A percentile compares a stretch with the other conserved stretches of the same genome.
These are phyloP conservation scores for Mycena leptocephala DNA, from an alignment of 768 basidiomycete genomes.

Conservation along the genomic window DNA sequence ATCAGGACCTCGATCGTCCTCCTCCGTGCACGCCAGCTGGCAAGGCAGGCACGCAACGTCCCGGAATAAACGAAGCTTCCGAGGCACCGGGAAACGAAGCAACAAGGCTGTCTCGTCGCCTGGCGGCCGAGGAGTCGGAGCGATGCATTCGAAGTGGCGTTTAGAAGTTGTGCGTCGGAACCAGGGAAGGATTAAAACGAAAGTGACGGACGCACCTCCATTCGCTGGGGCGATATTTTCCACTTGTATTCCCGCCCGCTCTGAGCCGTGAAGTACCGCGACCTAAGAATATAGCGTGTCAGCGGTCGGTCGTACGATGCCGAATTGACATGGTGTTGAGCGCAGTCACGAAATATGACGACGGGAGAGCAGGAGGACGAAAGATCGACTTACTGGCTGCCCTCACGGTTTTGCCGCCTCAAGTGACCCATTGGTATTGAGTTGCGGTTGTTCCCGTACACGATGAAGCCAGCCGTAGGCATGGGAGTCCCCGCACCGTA, in stretches of 20 bases:
- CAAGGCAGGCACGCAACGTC: neutral
- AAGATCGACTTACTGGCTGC: slow-evolving; percentile 70
- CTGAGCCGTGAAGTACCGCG: slow-evolving; percentile 82
- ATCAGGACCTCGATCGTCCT: slow-evolving; percentile 2
- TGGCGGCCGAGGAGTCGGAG: neutral
- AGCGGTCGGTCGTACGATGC: neutral
- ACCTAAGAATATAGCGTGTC: slow-evolving; percentile 56
- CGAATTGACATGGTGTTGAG: neutral
- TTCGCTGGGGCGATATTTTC: slow-evolving; percentile 72
- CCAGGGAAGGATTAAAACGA: neutral
- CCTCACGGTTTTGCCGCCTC: slow-evolving; percentile 71
- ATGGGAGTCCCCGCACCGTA: slow-evolving; percentile 55
- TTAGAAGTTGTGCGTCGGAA: neutral
- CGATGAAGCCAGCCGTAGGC: slow-evolving; percentile 72
- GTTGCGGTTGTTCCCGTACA: slow-evolving; percentile 77
- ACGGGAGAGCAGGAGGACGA: neutral
- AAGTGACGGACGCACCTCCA: slow-evolving; percentile 71
- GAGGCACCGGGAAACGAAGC: neutral
- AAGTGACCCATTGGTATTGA: slow-evolving; percentile 72
- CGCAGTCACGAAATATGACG: neutral
- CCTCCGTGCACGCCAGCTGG: neutral
- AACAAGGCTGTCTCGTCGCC: neutral
- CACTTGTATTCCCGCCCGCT: slow-evolving; percentile 84
- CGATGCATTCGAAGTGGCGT: neutral
- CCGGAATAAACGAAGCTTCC: neutral